Percentiles rank a stretch among this genome's conserved stretches.
Conservation (phyloP, 2,329 filamentous ascomycete genomes). For the Shiraia sp. region DNA sequence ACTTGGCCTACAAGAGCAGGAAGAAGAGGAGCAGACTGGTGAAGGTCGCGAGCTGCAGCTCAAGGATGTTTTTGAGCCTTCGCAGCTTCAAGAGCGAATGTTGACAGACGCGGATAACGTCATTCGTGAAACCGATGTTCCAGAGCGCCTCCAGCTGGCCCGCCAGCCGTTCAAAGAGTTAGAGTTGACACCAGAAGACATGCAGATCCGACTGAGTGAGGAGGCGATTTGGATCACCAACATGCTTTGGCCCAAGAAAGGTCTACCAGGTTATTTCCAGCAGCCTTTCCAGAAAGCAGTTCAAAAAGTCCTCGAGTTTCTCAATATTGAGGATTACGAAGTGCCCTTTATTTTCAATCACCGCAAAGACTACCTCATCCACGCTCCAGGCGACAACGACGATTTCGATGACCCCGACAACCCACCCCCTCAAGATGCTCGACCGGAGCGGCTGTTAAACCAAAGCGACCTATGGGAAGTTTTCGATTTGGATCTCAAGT, state of each 20-base stretch:
- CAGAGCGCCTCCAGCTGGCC: constrained; percentile 91
- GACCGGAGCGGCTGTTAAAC: constrained; percentile 83
- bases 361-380: constrained; percentile 95
- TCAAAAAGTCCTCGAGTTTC: constrained; percentile 90
- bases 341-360: constrained; percentile 98
- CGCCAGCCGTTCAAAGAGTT: constrained; percentile 85
- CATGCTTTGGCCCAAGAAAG: constrained; percentile 86
- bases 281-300: constrained; percentile 86
- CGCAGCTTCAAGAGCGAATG: constrained; percentile 89
- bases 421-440: constrained; percentile 71
- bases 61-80: constrained; percentile 97
- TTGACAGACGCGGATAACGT: constrained; percentile 93
- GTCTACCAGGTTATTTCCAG: constrained; percentile 70
- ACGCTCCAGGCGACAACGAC: constrained; percentile 68
- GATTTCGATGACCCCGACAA: constrained; percentile 67
- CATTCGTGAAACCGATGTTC: constrained; percentile 86
- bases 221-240: constrained; percentile 92
- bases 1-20: constrained; percentile 82
- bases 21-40: constrained; percentile 74
- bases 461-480: constrained; percentile 96
- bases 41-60: constrained; percentile 86
- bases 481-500: constrained; percentile 92
- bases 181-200: constrained; percentile 79
- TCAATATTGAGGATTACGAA: constrained; percentile 91
- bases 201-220: constrained; percentile 65